These are phyloP conservation scores for Ustilago xerochloae DNA, from an alignment of 1,284 basidiomycete species.

Conservation along the genomic window DNA sequence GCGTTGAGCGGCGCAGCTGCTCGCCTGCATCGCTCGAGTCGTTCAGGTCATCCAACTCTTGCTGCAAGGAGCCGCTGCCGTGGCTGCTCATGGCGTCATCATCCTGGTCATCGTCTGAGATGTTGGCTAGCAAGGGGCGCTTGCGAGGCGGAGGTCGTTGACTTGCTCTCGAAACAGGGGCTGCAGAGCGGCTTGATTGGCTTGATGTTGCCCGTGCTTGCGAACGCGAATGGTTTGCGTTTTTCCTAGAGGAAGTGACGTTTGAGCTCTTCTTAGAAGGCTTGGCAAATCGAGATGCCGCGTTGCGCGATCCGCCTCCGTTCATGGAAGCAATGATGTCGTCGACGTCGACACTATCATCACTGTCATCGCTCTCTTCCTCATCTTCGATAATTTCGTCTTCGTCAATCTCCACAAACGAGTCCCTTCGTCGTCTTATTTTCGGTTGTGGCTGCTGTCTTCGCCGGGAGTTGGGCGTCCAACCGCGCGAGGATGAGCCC, in stretches of 20 bases:
- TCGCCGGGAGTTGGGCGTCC: background rate
- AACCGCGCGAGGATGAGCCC: background rate
- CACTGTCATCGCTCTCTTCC: constrained; percentile 5
- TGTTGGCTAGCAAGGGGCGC: constrained; percentile 4
- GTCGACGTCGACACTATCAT: constrained; percentile 20
- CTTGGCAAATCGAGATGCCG: background rate
- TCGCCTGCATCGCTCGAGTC: constrained; percentile 18
- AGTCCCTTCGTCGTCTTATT: background rate
- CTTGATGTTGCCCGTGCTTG: background rate
- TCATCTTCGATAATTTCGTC: background rate
- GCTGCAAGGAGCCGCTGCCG: constrained; percentile 5
- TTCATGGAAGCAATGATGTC: constrained; percentile 37
- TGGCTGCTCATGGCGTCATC: background rate
- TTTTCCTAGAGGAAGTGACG: background rate
- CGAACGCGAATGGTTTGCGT: background rate
- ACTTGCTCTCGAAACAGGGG: background rate
- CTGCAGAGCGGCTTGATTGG: background rate
- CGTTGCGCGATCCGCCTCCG: constrained; percentile 6
- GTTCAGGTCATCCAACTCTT: constrained; percentile 20
- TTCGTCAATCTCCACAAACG: constrained; percentile 13
- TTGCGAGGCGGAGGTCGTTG: constrained; percentile 6
- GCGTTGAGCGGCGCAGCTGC: constrained; percentile 13
- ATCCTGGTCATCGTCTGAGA: constrained; percentile 20
- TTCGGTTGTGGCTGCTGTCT: background rate
- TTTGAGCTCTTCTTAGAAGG: background rate